These are phyloP conservation scores for Lentinula boryana DNA, from an alignment of 768 basidiomycete species.

Conservation along the genomic window DNA sequence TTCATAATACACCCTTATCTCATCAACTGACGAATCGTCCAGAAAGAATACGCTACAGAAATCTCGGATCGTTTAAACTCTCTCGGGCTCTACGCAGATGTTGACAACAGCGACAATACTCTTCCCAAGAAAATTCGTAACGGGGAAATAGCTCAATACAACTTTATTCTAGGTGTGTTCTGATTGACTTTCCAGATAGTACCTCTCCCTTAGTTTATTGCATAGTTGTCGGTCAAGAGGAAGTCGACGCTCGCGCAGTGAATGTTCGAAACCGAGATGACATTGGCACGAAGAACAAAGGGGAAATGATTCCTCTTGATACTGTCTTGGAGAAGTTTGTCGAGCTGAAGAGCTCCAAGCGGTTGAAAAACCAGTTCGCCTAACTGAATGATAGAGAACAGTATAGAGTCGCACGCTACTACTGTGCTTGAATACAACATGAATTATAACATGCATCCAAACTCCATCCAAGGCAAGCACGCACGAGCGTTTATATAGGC, in stretches of 20 bases:
- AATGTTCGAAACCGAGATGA: slow-evolving; percentile 97
- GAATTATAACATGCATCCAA: background rate
- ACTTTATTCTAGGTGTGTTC: slow-evolving; percentile 87
- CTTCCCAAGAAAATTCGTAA: slow-evolving; percentile 97
- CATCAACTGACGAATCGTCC: slow-evolving; percentile 14
- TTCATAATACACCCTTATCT: slow-evolving; percentile 24
- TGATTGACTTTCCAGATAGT: background rate
- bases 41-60: slow-evolving; percentile 90
- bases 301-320: slow-evolving; percentile 69
- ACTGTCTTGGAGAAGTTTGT: slow-evolving; percentile 66
- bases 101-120: slow-evolving; percentile 88
- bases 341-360: slow-evolving; percentile 53
- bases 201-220: slow-evolving; percentile 1
- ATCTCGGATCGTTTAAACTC: slow-evolving; percentile 62
- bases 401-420: background rate
- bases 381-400: slow-evolving; percentile 7
- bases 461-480: background rate
- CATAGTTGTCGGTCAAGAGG: slow-evolving; percentile 91
- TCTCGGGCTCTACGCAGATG: slow-evolving; percentile 81
- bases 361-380: slow-evolving; percentile 36
- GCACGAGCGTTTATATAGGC: background rate
- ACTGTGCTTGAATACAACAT: background rate
- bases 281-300: slow-evolving; percentile 76
- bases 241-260: slow-evolving; percentile 79
- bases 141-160: slow-evolving; percentile 95